Base-by-base conservation (phyloP, 257 asterid species). In the Solanum infundibuliforme region DNA sequence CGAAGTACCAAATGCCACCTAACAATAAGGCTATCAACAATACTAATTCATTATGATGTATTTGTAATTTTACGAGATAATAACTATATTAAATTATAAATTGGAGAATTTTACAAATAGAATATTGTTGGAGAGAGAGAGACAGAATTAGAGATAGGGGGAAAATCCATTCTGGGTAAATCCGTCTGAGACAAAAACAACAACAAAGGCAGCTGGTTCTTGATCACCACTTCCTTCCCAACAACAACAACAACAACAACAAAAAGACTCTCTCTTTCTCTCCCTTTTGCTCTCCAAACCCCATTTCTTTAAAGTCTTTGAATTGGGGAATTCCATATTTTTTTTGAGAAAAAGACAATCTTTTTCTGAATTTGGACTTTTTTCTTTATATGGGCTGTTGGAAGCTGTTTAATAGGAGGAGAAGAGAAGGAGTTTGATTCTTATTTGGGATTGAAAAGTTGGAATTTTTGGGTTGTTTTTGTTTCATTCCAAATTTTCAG, bases 131-230 rank as follows among this genome's bases (percentile, higher is more conserved):
- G 55, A 88, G 48, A 75, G 86, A 73, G 29, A 20, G 69, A 71
- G 43, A 89, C 4, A 12, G 0, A 36, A 73, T 66, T 41, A 8
- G 74, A 36, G 48, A 35, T n/a, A n/a, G 58, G 36, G 62, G 27
- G 0, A 23, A 29, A 34, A 46, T 90, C 84, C 87, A 66, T 87
- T 91, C 81, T 92, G 87, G 91, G 90, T 87, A 87, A 89, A 88
- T 87, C 94, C 94, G 93, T 91, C 90, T 43, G 4, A 76, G 69
- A 85, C 84, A 88, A 58, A 90, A 25, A 60, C 68, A 39, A 41
- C 60, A 87, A 91, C 88, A 86, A 81, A 16, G 86, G 92, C 91
- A 89, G 93, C 91, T 92, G 90, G 86, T 88, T 90, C 90, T 90
- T 87, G 91, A 92, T 92, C 91, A 92, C 88, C 75, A 68, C 75